phyloP scores from a whole-genome alignment of 768 basidiomycete genomes.

The Lactifluus rugatus region DNA sequence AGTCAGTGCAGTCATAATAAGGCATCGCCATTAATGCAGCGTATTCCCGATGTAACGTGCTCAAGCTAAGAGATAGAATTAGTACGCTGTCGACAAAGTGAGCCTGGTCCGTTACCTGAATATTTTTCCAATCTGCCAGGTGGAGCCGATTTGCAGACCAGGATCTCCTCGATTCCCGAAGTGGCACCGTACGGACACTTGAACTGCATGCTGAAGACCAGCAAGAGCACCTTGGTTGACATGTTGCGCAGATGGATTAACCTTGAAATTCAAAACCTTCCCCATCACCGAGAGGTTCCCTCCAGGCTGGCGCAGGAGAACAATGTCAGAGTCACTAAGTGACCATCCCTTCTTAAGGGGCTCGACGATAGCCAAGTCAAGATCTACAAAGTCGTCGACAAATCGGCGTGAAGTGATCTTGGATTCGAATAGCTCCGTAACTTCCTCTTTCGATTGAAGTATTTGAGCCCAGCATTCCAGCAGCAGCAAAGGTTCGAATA shows the following conservation, averaged over 20 bases:
- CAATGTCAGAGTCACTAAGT: constrained; percentile 73
- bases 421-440: constrained; percentile 43
- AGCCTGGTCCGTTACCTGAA: constrained; percentile 50
- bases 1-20: constrained; percentile 68
- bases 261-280: constrained; percentile 49
- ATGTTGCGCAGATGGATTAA: constrained; percentile 39
- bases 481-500: constrained; percentile 79
- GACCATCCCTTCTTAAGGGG: constrained; percentile 60
- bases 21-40: constrained; percentile 74
- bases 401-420: constrained; percentile 61
- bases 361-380: constrained; percentile 56
- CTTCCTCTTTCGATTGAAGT: constrained; percentile 62
- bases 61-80: constrained; percentile 48
- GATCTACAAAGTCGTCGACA: constrained; percentile 73
- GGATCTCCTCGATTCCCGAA: constrained; percentile 33
- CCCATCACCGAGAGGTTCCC: constrained; percentile 51
- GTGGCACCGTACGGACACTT: constrained; percentile 22
- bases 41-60: constrained; percentile 89
- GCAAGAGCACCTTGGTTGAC: constrained; percentile 46
- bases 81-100: neutral
- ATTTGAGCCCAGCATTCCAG: constrained; percentile 91
- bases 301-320: constrained; percentile 60
- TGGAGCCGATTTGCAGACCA: constrained; percentile 52
- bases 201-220: constrained; percentile 17
- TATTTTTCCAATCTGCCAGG: constrained; percentile 72